Percentiles rank a stretch among this genome's conserved stretches.
These are phyloP conservation scores for Pythium brachiatum DNA, from an alignment of 352 stramenopile species.

Conservation along the genomic window DNA sequence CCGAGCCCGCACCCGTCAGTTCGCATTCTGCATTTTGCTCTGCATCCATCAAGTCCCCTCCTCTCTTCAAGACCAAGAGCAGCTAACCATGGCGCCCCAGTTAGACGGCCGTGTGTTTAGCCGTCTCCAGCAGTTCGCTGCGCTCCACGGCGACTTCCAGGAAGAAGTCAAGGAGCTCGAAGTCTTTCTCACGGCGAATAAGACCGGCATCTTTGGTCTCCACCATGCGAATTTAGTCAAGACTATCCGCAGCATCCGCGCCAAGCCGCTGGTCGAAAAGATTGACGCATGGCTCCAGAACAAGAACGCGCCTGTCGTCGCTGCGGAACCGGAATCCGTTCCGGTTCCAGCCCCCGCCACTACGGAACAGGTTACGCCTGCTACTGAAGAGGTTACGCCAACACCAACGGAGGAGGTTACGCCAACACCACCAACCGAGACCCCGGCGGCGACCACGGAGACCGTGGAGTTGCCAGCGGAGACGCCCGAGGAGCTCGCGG, in stretches of 20 bases:
- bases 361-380: background rate
- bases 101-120: conserved; percentile 23
- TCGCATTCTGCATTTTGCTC: background rate
- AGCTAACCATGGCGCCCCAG: conserved; percentile 8
- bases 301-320: background rate
- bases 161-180: conserved; percentile 18
- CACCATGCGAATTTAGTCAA: conserved; percentile 36
- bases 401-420: background rate
- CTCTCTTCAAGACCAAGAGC: background rate
- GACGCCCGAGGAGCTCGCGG: conserved; percentile 1
- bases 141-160: conserved; percentile 8
- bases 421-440: background rate
- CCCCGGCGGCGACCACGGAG: background rate
- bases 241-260: conserved; percentile 38
- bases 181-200: conserved; percentile 39
- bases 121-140: conserved; percentile 18
- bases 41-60: background rate
- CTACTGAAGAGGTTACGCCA: too few relatives aligned
- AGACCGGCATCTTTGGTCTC: conserved; percentile 23
- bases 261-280: conserved; percentile 26
- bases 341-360: background rate
- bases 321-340: background rate
- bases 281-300: conserved; percentile 8
- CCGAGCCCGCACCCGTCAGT: background rate
- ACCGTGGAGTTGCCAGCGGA: background rate